A percentile compares a stretch with the other conserved stretches of the same genome.
Conservation (phyloP, 495 filamentous ascomycete species). For the Talaromyces wortmannii region DNA sequence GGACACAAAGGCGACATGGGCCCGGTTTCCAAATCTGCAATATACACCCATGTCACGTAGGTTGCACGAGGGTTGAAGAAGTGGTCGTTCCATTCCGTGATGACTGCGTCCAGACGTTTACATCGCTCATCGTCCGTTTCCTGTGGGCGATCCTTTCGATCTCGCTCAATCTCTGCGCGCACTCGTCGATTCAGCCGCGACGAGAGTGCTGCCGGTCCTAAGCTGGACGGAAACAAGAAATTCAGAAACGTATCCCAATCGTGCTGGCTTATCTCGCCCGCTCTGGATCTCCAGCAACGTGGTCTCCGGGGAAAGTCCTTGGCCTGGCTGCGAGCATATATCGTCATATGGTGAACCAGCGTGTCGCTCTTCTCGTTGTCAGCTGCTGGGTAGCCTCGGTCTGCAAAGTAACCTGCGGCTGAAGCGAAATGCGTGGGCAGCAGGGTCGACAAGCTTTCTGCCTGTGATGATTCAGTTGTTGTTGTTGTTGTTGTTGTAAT, state of each 20-base stretch:
- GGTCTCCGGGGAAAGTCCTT: slow-evolving; percentile 41
- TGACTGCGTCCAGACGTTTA: slow-evolving; percentile 31
- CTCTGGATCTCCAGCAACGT: slow-evolving; percentile 31
- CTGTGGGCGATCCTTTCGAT: slow-evolving; percentile 34
- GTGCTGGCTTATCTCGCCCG: slow-evolving; percentile 33
- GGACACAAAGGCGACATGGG: slow-evolving; percentile 36
- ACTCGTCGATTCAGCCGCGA: slow-evolving; percentile 32
- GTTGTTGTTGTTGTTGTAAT: background rate
- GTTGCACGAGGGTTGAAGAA: slow-evolving; percentile 40
- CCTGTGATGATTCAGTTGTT: background rate
- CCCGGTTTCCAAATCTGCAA: slow-evolving; percentile 28
- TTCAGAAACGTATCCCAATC: slow-evolving; percentile 47
- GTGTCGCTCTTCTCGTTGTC: slow-evolving; percentile 15
- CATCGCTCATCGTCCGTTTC: slow-evolving; percentile 37
- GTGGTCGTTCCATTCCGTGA: slow-evolving; percentile 45
- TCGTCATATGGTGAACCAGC: slow-evolving; percentile 34
- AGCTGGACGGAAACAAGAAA: slow-evolving; percentile 37
- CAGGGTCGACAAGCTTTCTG: background rate
- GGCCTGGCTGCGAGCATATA: slow-evolving; percentile 35
- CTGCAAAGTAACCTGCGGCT: slow-evolving; percentile 37
- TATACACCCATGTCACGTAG: slow-evolving; percentile 29
- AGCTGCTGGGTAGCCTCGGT: slow-evolving; percentile 18
- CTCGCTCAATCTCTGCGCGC: slow-evolving; percentile 32
- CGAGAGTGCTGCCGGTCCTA: slow-evolving; percentile 32
- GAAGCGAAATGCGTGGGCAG: slow-evolving; percentile 32